Evolutionary conservation across 1,284 basidiomycete species (phyloP), one percentile per base, ranked within the genome.

Genomic region (Microbotryum lychnidis-dioicae): DNA sequence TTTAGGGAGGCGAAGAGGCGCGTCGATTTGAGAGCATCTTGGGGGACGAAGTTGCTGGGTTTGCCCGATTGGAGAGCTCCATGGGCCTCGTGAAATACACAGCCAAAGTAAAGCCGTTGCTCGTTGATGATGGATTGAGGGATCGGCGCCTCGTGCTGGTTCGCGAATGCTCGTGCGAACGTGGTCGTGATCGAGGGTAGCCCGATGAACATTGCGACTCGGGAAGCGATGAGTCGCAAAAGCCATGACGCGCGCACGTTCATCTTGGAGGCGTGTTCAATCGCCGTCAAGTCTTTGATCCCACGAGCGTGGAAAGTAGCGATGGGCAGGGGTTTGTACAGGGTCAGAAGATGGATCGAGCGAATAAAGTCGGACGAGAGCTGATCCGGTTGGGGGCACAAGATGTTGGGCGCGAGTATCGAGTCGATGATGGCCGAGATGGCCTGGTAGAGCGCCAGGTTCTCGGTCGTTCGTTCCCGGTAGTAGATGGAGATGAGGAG

Each of bases 71-170:
- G 67, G 5, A 69, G 56, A 7, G 65, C 65, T 25, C 67, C 67
- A n/a, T 69, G 67, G 42, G 56, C 49, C 46, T 67, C 65, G 63
- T 67, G 67, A 21, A 67, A 69, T 49, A 69, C 56, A 53, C 56
- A 60, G 23, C 50, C 63, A 45, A 69, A 62, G 52, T 60, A 63
- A 20, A 69, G 61, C 0, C 67, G 65, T 21, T 60, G 55, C 20
- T 67, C 56, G 23, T 59, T 56, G 57, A 69, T 50, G 47, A 67
- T 45, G 7, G 54, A 47, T 3, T 60, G 63, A 8, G 67, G 65
- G 4, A 69, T 58, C 3, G 65, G 57, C 1, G 53, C 1, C 14
- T 49, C n/a, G 50, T 64, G 62, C 50, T 64, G 62, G 23, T 62
- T 61, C 10, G 62, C 62, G 48, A 68, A 66, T 0, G 62, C 62